A percentile compares a stretch with the other conserved stretches of the same genome.
Evolutionary conservation across 2,329 filamentous ascomycete species (phyloP).

Genomic region (Talaromyces funiculosus): DNA sequence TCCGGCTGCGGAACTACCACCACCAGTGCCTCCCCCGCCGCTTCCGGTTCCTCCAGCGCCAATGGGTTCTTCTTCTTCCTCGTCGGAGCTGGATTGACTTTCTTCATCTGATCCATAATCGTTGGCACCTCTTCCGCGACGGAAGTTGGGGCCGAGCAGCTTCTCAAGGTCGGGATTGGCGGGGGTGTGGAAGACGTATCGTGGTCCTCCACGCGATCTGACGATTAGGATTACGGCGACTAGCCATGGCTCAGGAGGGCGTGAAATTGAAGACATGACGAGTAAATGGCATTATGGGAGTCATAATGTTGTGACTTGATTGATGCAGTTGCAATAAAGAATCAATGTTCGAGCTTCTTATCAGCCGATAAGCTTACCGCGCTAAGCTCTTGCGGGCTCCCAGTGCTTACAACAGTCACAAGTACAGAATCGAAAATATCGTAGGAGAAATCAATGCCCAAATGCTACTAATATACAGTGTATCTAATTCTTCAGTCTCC

Average conservation of each 20-base stretch:
- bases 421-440: not conserved
- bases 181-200: slow-evolving; percentile 86
- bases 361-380: not conserved
- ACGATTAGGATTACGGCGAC: slow-evolving; percentile 70
- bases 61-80: slow-evolving; percentile 33
- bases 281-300: not conserved
- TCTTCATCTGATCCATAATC: slow-evolving; percentile 38
- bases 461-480: not conserved
- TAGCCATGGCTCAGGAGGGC: slow-evolving; percentile 51
- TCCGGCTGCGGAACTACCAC: slow-evolving; percentile 18
- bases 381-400: not conserved
- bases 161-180: slow-evolving; percentile 45
- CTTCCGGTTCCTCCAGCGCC: slow-evolving; percentile 1
- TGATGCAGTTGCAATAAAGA: not conserved
- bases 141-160: slow-evolving; percentile 30
- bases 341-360: not conserved
- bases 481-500: not conserved
- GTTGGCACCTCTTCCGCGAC: slow-evolving; percentile 32
- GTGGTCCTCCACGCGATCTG: slow-evolving; percentile 70
- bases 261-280: slow-evolving; percentile 41
- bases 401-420: not conserved
- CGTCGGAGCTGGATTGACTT: slow-evolving; percentile 34
- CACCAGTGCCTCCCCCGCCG: not conserved
- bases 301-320: not conserved
- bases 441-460: not conserved